Percentiles rank a stretch among this genome's conserved stretches.
Evolutionary conservation across 2,329 filamentous ascomycete species (phyloP).

Genomic region (Colletotrichum neosansevieriae): DNA sequence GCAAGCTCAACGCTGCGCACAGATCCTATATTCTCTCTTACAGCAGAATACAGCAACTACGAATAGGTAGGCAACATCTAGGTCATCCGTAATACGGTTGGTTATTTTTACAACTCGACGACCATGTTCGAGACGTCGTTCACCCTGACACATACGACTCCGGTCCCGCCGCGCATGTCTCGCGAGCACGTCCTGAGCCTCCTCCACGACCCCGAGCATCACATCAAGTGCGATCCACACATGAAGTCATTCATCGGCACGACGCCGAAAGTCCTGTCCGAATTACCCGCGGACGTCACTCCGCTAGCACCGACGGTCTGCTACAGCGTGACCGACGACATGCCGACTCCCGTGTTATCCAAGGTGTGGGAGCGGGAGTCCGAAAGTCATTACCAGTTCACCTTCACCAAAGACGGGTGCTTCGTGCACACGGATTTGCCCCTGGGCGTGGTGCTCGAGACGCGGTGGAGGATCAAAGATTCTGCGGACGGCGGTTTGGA

Average conservation of each 20-base stretch:
- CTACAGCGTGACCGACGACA: constrained; percentile 62
- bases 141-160: constrained; percentile 55
- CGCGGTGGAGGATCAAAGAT: constrained; percentile 57
- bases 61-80: too few relatives aligned
- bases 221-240: constrained; percentile 65
- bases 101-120: neutral
- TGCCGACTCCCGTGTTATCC: constrained; percentile 62
- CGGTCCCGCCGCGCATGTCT: constrained; percentile 54
- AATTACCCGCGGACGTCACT: constrained; percentile 45
- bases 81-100: too few relatives aligned
- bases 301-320: constrained; percentile 48
- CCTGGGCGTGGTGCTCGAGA: constrained; percentile 65
- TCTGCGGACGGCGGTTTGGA: constrained; percentile 49
- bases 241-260: constrained; percentile 52
- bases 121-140: constrained; percentile 58
- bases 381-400: constrained; percentile 65
- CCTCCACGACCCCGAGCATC: constrained; percentile 64
- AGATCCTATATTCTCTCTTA: too few relatives aligned
- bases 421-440: constrained; percentile 65
- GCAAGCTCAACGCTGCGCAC: too few relatives aligned
- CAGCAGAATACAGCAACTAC: too few relatives aligned
- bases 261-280: constrained; percentile 44
- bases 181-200: constrained; percentile 53
- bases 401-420: constrained; percentile 59
- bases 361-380: constrained; percentile 67